Conservation (phyloP, 139 green algal genomes). For the Chlamydomonas sp. region DNA sequence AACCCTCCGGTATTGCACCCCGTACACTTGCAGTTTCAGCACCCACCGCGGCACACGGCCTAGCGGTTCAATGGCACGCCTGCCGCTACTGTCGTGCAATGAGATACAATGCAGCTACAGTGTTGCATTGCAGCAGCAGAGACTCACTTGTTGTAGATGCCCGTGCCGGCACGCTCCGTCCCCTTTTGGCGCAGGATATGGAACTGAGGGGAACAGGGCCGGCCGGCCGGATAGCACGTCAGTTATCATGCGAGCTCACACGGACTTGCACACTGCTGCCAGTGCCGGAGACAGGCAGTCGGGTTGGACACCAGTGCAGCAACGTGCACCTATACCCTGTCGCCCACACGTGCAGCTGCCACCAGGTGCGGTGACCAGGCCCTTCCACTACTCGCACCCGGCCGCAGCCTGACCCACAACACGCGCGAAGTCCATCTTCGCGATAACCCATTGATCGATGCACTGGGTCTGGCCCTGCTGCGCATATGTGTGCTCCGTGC, state of each 20-base stretch:
- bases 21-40: too few species aligned
- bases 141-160: constrained; percentile 88
- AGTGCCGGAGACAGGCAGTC: not conserved
- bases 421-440: too few species aligned
- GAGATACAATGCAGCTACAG: too few species aligned
- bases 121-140: too few species aligned
- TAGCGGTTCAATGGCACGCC: too few species aligned
- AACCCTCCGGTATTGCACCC: too few species aligned
- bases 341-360: not conserved
- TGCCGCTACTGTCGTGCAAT: too few species aligned
- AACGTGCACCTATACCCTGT: not conserved
- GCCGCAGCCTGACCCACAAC: too few species aligned
- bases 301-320: not conserved
- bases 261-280: not conserved
- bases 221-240: not conserved
- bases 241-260: not conserved
- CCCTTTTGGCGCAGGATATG: constrained; percentile 94
- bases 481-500: not conserved
- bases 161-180: constrained; percentile 85
- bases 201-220: constrained; percentile 62
- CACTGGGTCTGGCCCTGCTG: not conserved
- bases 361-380: not conserved
- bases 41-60: too few species aligned
- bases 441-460: not conserved
- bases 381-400: too few species aligned